Conservation (phyloP, 805 yeast genomes). For the Candida chilensis region DNA sequence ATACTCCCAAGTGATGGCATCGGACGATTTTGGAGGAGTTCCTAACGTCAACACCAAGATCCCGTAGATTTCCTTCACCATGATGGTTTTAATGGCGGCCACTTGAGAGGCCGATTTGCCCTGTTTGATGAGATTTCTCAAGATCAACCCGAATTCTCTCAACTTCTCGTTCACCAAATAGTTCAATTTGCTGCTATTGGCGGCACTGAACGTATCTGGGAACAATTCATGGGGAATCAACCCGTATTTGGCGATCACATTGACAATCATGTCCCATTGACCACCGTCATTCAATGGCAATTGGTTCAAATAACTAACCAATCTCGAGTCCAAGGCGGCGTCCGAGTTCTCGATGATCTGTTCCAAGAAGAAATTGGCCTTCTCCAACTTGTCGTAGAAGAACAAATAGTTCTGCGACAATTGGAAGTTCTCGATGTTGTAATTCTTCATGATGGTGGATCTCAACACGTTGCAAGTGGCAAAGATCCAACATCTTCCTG, state of each 20-base stretch:
- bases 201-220: conserved; percentile 29
- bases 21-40: conserved; percentile 31
- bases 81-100: conserved; percentile 16
- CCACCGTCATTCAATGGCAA: conserved; percentile 33
- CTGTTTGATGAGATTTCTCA: conserved; percentile 15
- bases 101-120: conserved; percentile 10
- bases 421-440: conserved; percentile 26
- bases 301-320: conserved; percentile 16
- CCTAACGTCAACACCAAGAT: conserved; percentile 27
- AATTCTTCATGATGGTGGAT: conserved; percentile 24
- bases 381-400: conserved; percentile 34
- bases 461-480: conserved; percentile 29
- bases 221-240: conserved; percentile 28
- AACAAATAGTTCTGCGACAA: conserved; percentile 29
- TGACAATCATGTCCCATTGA: conserved; percentile 34
- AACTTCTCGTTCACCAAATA: conserved; percentile 25
- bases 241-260: conserved; percentile 29
- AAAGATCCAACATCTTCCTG: conserved; percentile 35
- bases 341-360: conserved; percentile 24
- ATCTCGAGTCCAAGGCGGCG: conserved; percentile 24
- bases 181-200: conserved; percentile 18
- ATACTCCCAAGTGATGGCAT: conserved; percentile 27
- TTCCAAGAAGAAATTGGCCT: conserved; percentile 29
- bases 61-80: conserved; percentile 22
- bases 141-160: conserved; percentile 25